A percentile compares a stretch with the other conserved stretches of the same genome.
phyloP scores from a whole-genome alignment of 352 stramenopile genomes.

The Pythium dissimile region DNA sequence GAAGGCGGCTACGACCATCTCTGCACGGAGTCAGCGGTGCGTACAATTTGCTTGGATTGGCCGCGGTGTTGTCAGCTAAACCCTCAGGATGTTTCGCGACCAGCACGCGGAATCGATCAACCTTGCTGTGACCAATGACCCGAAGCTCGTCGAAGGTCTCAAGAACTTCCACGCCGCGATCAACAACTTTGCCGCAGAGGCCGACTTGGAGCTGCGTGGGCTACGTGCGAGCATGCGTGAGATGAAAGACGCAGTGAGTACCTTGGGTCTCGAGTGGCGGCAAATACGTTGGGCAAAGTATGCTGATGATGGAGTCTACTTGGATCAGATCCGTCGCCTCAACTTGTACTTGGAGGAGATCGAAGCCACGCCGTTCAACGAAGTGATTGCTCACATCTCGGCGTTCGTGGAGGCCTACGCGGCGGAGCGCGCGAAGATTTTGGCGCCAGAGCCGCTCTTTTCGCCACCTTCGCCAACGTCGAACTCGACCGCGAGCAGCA shows the following conservation, averaged over 20 bases:
- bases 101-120: neutral
- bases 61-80: neutral
- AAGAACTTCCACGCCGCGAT: neutral
- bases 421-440: neutral
- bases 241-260: neutral
- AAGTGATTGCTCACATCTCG: conserved; percentile 1
- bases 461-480: neutral
- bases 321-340: neutral
- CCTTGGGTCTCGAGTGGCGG: neutral
- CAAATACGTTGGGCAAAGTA: neutral
- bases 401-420: conserved; percentile 3
- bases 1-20: neutral
- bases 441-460: neutral
- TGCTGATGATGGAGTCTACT: neutral
- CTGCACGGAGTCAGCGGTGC: neutral
- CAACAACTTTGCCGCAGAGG: conserved; percentile 1
- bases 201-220: neutral
- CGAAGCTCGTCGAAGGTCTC: neutral
- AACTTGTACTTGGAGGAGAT: neutral
- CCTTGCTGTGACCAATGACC: neutral
- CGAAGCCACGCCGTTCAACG: neutral
- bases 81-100: no score
- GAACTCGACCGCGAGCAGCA: neutral
- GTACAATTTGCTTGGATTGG: neutral
- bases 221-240: neutral